These are phyloP conservation scores for Helotiales sp. DNA, from an alignment of 2,329 filamentous ascomycete genomes.

Conservation along the genomic window DNA sequence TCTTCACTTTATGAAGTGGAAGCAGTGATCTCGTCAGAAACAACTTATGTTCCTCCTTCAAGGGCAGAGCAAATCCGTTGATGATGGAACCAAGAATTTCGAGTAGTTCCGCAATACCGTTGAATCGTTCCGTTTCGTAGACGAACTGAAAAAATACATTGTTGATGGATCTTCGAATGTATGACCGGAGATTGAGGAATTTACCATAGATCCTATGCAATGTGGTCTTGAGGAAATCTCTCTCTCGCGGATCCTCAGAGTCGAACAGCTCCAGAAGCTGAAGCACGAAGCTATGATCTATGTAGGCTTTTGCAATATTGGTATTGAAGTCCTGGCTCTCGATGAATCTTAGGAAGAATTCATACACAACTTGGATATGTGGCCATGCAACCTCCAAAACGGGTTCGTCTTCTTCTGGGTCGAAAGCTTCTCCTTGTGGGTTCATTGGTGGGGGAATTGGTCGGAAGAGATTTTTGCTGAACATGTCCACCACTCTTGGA, in stretches of 20 bases:
- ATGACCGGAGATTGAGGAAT: constrained; percentile 95
- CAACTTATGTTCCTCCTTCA: constrained; percentile 98
- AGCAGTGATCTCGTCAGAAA: constrained; percentile 93
- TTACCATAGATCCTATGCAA: constrained; percentile 98
- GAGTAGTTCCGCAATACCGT: constrained; percentile 93
- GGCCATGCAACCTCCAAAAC: constrained; percentile 98
- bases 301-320: constrained; percentile 98
- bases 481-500: constrained; percentile 97
- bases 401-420: constrained; percentile 97
- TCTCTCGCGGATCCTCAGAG: constrained; percentile 93
- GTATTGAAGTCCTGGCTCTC: constrained; percentile 99
- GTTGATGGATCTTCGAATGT: constrained; percentile 98
- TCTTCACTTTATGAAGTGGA: constrained; percentile 97
- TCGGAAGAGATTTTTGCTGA: constrained; percentile 96
- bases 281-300: constrained; percentile 96
- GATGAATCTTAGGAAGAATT: constrained; percentile 98
- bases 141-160: constrained; percentile 99
- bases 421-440: constrained; percentile 95
- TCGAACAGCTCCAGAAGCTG: constrained; percentile 97
- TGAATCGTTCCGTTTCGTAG: constrained; percentile 98
- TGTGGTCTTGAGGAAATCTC: constrained; percentile 97
- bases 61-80: constrained; percentile 92
- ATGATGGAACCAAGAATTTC: constrained; percentile 99
- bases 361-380: constrained; percentile 98
- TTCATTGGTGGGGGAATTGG: constrained; percentile 97